phyloP scores from a whole-genome alignment of 2,329 filamentous ascomycete genomes.

The Chrysoporthe puriensis region DNA sequence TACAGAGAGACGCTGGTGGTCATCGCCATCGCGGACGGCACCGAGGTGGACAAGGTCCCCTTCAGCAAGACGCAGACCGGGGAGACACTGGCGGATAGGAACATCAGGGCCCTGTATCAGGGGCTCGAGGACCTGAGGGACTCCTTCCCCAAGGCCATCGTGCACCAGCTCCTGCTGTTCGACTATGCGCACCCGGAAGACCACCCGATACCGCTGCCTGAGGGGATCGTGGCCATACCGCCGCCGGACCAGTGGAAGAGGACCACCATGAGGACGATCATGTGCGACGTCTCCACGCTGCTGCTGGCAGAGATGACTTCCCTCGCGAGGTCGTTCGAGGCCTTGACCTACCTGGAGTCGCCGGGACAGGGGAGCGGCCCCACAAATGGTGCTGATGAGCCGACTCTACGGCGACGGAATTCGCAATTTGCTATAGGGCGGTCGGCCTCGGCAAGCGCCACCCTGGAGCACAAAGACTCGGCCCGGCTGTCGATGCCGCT shows the following conservation, averaged over 20 bases:
- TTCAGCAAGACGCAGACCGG: slow-evolving; percentile 61
- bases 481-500: slow-evolving; percentile 77
- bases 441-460: slow-evolving; percentile 57
- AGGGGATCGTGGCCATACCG: slow-evolving; percentile 74
- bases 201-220: slow-evolving; percentile 58
- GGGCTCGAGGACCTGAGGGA: slow-evolving; percentile 74
- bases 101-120: slow-evolving; percentile 63
- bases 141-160: slow-evolving; percentile 73
- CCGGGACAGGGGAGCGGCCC: slow-evolving; percentile 59
- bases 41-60: slow-evolving; percentile 61
- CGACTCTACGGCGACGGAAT: slow-evolving; percentile 52
- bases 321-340: slow-evolving; percentile 73
- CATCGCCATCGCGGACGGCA: slow-evolving; percentile 82
- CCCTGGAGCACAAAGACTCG: slow-evolving; percentile 61
- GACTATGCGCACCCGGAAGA: slow-evolving; percentile 62
- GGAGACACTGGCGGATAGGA: slow-evolving; percentile 58
- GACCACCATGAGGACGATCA: slow-evolving; percentile 80
- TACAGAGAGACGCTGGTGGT: slow-evolving; percentile 84
- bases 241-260: slow-evolving; percentile 68
- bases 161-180: slow-evolving; percentile 80
- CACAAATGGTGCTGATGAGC: slow-evolving; percentile 49
- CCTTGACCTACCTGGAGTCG: slow-evolving; percentile 75
- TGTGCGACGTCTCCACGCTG: slow-evolving; percentile 77
- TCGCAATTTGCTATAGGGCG: slow-evolving; percentile 59
- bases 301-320: slow-evolving; percentile 76